A percentile compares a stretch with the other conserved stretches of the same genome.
phyloP scores from a whole-genome alignment of 805 yeast genomes.

The Saccharomyces kudriavzevii region DNA sequence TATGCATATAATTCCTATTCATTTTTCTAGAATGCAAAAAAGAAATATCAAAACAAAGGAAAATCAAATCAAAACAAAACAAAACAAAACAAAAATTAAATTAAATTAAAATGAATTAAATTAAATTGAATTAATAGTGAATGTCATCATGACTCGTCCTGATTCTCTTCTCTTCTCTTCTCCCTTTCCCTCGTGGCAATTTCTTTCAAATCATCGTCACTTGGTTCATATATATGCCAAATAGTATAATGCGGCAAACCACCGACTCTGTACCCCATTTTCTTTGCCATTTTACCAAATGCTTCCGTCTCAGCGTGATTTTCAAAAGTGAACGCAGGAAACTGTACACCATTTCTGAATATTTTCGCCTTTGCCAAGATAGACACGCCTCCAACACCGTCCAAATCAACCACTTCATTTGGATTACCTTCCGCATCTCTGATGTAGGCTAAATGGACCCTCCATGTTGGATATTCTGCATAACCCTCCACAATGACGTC shows the following conservation, averaged over 20 bases:
- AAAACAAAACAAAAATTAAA: neutral
- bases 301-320: conserved; percentile 88
- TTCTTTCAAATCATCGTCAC: conserved; percentile 70
- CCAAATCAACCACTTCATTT: conserved; percentile 58
- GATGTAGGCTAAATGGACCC: conserved; percentile 71
- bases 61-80: neutral
- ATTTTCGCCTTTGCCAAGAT: conserved; percentile 66
- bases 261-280: conserved; percentile 74
- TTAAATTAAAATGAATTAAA: neutral
- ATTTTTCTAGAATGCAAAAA: neutral
- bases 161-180: conserved; percentile 34
- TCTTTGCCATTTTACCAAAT: conserved; percentile 71
- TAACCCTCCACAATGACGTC: conserved; percentile 86
- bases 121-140: neutral
- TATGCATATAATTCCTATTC: neutral
- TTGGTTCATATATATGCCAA: conserved; percentile 88
- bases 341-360: conserved; percentile 71
- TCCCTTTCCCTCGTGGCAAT: conserved; percentile 63
- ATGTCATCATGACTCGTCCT: neutral
- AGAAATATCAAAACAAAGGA: neutral
- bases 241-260: conserved; percentile 85
- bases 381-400: conserved; percentile 85
- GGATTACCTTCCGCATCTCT: conserved; percentile 55
- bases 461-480: conserved; percentile 79
- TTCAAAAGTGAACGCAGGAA: conserved; percentile 76